Conservation (phyloP, 495 filamentous ascomycete species). For the Penicillium ochrochloron region DNA sequence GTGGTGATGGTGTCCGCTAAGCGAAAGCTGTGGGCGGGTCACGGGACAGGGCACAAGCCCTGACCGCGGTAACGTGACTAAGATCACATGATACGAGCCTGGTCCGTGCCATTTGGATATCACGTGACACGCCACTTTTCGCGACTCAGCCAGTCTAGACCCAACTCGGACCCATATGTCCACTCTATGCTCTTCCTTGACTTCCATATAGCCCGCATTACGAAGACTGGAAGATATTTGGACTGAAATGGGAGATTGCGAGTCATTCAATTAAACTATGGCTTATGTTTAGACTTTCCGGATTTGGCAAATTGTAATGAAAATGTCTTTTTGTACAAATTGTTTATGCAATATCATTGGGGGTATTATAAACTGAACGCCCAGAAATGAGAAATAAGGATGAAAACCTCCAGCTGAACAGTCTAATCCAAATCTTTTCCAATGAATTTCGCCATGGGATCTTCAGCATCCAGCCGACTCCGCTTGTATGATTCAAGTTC, state of each 20-base stretch:
- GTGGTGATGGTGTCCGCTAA: constrained; percentile 44
- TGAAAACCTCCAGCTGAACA: constrained; percentile 12
- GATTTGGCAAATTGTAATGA: not conserved
- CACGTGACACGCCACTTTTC: constrained; percentile 12
- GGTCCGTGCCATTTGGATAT: not conserved
- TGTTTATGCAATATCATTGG: constrained; percentile 18
- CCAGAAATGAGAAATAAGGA: constrained; percentile 12
- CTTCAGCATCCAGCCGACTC: constrained; percentile 68
- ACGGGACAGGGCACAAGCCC: constrained; percentile 43
- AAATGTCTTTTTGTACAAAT: constrained; percentile 1
- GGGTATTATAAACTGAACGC: constrained; percentile 37
- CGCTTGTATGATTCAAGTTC: constrained; percentile 82
- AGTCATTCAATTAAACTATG: not conserved
- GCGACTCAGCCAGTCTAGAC: not conserved
- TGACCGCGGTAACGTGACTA: constrained; percentile 35
- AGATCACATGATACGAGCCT: constrained; percentile 4
- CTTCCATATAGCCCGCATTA: not conserved
- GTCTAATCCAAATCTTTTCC: constrained; percentile 53
- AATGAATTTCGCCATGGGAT: constrained; percentile 84
- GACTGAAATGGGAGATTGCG: no score
- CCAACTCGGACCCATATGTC: not conserved
- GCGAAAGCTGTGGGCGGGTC: constrained; percentile 44
- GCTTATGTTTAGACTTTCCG: not conserved
- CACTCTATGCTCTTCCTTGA: not conserved
- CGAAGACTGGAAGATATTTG: no score